Percentiles rank a stretch among this genome's conserved stretches.
Conservation (phyloP, 805 yeast species). For the Lipomyces sp. region DNA sequence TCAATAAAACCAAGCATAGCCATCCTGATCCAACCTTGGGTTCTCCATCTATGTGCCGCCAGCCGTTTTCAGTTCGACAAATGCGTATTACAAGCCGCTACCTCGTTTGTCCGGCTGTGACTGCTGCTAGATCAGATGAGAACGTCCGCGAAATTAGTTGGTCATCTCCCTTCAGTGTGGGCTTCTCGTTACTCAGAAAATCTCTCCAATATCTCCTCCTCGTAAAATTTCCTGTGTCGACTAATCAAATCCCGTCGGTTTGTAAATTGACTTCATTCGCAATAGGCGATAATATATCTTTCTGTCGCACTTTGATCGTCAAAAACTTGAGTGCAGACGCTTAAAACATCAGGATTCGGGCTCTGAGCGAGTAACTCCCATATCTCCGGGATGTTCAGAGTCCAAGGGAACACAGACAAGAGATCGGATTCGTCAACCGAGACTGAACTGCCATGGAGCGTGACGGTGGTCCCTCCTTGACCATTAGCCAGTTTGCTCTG, state of each 20-base stretch:
- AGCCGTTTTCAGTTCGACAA: too few species aligned
- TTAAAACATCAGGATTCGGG: background rate
- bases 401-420: background rate
- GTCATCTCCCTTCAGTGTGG: background rate
- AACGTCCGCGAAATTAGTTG: background rate
- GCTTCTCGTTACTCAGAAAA: background rate
- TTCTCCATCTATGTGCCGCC: too few species aligned
- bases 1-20: too few species aligned
- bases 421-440: background rate
- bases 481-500: too few species aligned
- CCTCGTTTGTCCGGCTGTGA: too few species aligned
- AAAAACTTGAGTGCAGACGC: background rate
- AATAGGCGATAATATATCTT: background rate
- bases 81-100: too few species aligned
- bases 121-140: background rate
- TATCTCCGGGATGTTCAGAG: background rate
- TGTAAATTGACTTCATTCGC: background rate
- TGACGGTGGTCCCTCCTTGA: background rate
- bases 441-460: background rate
- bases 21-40: too few species aligned
- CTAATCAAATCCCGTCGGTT: background rate
- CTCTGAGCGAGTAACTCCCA: background rate
- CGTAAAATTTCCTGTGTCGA: background rate
- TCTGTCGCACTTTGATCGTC: background rate
- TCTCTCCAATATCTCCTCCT: background rate